Conservation (phyloP, 306 rosid species). For the Begonia peltatifolia region DNA sequence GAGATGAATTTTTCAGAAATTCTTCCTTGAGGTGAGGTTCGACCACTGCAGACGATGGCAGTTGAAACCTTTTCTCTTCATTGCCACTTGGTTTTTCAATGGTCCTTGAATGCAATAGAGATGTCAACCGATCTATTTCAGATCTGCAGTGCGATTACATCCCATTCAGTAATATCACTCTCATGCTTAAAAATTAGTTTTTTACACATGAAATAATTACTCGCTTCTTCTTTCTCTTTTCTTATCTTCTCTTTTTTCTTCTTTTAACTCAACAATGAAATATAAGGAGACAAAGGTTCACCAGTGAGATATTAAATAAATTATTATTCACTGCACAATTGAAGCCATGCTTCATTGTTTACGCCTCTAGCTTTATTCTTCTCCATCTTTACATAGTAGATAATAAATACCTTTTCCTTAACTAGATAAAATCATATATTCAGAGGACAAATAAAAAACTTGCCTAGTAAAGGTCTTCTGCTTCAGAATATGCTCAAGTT, state of each 20-base stretch:
- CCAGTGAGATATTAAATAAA: too few relatives aligned
- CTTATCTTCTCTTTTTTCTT: too few relatives aligned
- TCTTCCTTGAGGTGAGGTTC: conserved; percentile 26
- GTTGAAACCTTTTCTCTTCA: conserved; percentile 30
- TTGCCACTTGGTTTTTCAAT: conserved; percentile 29
- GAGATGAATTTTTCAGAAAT: conserved; percentile 17
- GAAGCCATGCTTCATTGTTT: too few relatives aligned
- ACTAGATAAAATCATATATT: too few relatives aligned
- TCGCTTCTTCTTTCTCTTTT: too few relatives aligned
- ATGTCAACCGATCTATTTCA: conserved; percentile 80
- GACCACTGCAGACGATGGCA: conserved; percentile 20
- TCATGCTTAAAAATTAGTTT: neutral
- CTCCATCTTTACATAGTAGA: too few relatives aligned
- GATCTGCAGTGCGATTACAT: conserved; percentile 33
- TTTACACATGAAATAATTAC: too few relatives aligned
- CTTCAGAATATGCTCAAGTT: conserved; percentile 66
- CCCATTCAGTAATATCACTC: neutral
- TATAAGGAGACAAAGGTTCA: too few relatives aligned
- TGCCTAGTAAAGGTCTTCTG: conserved; percentile 86
- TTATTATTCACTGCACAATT: too few relatives aligned
- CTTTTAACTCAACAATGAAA: too few relatives aligned
- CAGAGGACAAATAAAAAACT: conserved; percentile 4
- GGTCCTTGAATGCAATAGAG: conserved; percentile 64
- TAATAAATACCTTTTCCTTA: too few relatives aligned
- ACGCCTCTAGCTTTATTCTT: too few relatives aligned